These are phyloP conservation scores for Crinitomyces ghanaensis DNA, from an alignment of 805 yeast species.

Conservation along the genomic window DNA sequence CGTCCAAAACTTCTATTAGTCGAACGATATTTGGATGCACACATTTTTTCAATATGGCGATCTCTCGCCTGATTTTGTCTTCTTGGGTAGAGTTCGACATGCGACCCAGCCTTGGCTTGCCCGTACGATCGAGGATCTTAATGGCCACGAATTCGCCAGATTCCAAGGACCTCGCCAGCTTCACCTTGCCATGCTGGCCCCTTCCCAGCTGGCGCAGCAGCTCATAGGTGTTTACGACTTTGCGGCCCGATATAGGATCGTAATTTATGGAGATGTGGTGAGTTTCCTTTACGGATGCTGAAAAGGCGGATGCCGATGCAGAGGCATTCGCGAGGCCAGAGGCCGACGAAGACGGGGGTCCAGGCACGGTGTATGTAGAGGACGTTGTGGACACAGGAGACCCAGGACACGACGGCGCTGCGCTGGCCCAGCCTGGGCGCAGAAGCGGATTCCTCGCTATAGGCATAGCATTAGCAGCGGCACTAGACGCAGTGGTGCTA, in stretches of 20 bases:
- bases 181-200: constrained; percentile 99
- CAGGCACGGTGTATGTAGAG: background rate
- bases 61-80: constrained; percentile 70
- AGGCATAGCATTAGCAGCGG: too few species aligned
- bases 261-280: constrained; percentile 68
- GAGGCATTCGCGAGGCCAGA: too few species aligned
- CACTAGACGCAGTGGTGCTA: too few species aligned
- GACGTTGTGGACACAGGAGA: constrained; percentile 1
- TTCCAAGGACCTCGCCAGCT: constrained; percentile 69
- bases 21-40: constrained; percentile 83
- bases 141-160: constrained; percentile 64
- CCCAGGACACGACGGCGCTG: constrained; percentile 1
- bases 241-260: constrained; percentile 75
- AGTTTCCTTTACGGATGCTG: constrained; percentile 64
- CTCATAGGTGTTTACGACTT: constrained; percentile 81
- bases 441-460: too few species aligned
- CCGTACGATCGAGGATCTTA: constrained; percentile 75
- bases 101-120: constrained; percentile 41
- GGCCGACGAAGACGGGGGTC: constrained; percentile 1
- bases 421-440: too few species aligned
- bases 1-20: constrained; percentile 80
- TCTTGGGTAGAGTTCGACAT: constrained; percentile 42
- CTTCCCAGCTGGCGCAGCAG: constrained; percentile 77
- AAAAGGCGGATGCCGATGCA: constrained; percentile 3
- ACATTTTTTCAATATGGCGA: constrained; percentile 88